phyloP scores from a whole-genome alignment of 345 rosid genomes.

The Hirschfeldia incana region DNA sequence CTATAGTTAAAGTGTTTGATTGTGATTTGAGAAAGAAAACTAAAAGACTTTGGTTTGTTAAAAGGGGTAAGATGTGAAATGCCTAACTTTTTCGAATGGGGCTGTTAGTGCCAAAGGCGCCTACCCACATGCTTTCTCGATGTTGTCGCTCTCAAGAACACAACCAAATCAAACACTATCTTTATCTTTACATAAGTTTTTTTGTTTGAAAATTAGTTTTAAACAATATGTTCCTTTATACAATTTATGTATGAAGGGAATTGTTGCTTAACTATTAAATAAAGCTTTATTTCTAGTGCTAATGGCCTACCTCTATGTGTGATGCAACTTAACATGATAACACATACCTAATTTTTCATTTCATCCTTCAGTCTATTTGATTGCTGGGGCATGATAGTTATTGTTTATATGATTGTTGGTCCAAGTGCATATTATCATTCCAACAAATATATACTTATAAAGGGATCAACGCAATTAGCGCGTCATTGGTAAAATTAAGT shows the following conservation, averaged over 20 bases:
- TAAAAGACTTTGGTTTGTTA: neutral
- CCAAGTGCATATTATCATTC: slow-evolving; percentile 8
- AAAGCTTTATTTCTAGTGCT: slow-evolving; percentile 19
- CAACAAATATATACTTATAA: slow-evolving; percentile 13
- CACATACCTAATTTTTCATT: slow-evolving; percentile 26
- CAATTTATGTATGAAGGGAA: neutral
- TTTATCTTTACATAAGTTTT: slow-evolving; percentile 1
- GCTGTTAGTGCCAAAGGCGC: slow-evolving; percentile 31
- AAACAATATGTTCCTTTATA: slow-evolving; percentile 7
- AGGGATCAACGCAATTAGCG: neutral
- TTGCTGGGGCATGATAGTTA: neutral
- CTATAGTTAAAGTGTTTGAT: neutral
- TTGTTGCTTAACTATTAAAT: slow-evolving; percentile 18
- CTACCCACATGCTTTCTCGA: slow-evolving; percentile 38
- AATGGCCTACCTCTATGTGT: slow-evolving; percentile 30
- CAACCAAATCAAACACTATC: slow-evolving; percentile 35
- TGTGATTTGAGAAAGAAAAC: neutral
- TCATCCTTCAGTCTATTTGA: neutral
- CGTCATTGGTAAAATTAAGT: neutral
- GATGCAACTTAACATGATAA: slow-evolving; percentile 41
- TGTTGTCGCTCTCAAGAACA: slow-evolving; percentile 36
- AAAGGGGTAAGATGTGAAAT: slow-evolving; percentile 16
- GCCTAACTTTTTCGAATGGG: slow-evolving; percentile 23
- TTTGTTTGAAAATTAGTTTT: neutral
- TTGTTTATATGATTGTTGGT: neutral